Evolutionary conservation across 257 asterid genomes (phyloP).

Genomic region (Linaria vulgaris): DNA sequence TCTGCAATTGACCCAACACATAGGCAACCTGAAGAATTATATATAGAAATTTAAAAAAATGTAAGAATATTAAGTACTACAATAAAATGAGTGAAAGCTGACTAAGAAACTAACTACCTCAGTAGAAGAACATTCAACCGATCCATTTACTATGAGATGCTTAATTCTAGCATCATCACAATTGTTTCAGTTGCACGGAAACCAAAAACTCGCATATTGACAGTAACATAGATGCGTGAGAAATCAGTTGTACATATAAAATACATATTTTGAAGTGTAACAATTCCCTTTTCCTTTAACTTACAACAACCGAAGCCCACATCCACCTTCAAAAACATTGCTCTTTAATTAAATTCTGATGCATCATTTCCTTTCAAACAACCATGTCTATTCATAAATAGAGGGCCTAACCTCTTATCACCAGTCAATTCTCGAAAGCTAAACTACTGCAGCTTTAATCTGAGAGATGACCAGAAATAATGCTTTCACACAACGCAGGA

Average conservation of each 20-base stretch:
- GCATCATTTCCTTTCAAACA: not conserved
- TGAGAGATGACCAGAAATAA: too few relatives aligned
- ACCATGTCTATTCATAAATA: not conserved
- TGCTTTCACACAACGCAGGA: too few relatives aligned
- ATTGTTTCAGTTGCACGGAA: not conserved
- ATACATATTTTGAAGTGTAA: not conserved
- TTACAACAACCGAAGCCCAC: not conserved
- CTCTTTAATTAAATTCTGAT: not conserved
- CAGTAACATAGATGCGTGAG: not conserved
- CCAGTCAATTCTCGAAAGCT: too few relatives aligned
- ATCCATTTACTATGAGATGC: constrained; percentile 1
- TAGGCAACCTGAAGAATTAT: constrained; percentile 66
- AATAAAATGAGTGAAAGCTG: not conserved
- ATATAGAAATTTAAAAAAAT: constrained; percentile 6
- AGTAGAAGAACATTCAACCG: not conserved
- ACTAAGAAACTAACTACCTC: constrained; percentile 2
- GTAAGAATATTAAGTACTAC: not conserved
- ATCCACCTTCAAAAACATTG: not conserved
- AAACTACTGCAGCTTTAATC: too few relatives aligned
- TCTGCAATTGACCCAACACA: constrained; percentile 92
- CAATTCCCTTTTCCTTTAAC: not conserved
- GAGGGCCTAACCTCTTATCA: not conserved
- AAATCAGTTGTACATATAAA: not conserved
- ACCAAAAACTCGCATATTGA: not conserved
- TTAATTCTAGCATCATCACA: not conserved